Evolutionary conservation across 495 filamentous ascomycete species (phyloP).

Genomic region (Niebla homalea): DNA sequence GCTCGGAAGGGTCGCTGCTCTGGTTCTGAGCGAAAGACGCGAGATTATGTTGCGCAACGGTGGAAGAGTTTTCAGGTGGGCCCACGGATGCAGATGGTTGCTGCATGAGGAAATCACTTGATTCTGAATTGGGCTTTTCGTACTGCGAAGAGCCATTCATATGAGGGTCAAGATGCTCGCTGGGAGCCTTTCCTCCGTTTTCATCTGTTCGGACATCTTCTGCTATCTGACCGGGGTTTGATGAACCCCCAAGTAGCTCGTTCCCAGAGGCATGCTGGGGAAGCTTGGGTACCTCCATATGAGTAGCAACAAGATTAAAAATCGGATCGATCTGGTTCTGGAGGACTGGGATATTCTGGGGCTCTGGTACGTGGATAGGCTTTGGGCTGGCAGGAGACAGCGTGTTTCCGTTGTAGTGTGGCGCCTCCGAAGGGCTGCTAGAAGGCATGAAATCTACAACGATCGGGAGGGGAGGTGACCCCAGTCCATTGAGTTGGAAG

Average conservation of each 20-base stretch:
- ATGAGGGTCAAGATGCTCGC: neutral
- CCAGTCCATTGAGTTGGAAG: neutral
- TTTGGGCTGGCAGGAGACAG: constrained; percentile 61
- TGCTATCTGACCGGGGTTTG: neutral
- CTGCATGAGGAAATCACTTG: constrained; percentile 9
- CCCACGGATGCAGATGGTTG: constrained; percentile 19
- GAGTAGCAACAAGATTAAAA: constrained; percentile 54
- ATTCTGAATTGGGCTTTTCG: constrained; percentile 4
- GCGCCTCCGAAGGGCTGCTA: constrained; percentile 47
- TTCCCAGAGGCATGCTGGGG: neutral
- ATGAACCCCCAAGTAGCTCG: too few relatives aligned
- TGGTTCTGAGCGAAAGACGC: constrained; percentile 6
- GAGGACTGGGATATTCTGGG: constrained; percentile 56
- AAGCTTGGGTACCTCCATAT: constrained; percentile 20
- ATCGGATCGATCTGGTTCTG: constrained; percentile 60
- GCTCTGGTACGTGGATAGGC: constrained; percentile 55
- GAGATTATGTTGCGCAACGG: constrained; percentile 3
- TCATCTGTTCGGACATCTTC: neutral
- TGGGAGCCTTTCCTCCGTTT: constrained; percentile 25
- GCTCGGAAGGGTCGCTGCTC: neutral
- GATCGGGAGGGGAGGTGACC: neutral
- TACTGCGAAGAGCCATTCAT: constrained; percentile 8
- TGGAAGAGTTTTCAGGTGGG: constrained; percentile 10
- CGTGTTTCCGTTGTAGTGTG: constrained; percentile 53
- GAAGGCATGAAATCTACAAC: constrained; percentile 43